Base-by-base conservation (phyloP, 2,329 filamentous ascomycete species). In the Talaromyces sp. region DNA sequence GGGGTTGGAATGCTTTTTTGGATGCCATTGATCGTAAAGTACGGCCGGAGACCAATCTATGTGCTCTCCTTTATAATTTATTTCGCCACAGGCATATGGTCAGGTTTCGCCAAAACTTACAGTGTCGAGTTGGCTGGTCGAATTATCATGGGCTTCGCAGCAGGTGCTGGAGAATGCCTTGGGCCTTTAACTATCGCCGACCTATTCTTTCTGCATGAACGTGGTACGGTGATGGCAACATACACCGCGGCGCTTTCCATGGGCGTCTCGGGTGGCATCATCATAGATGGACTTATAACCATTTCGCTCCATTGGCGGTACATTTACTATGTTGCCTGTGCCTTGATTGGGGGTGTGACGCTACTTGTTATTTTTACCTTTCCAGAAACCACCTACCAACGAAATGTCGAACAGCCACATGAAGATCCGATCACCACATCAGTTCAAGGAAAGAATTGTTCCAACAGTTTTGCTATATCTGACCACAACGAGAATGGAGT, bases 191-290 rank as follows among this genome's bases (percentile, higher is more conserved):
- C 81, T 0, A 82, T 85, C 53, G 73, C 81, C 2, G 83, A 85
- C 64, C 70, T 85, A 32, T 85, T 85, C 70, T 85, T 84, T 67
- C 71, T 85, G 17, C 83, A 86, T 63, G 80, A 86, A 66, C 75
- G 84, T 57, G 82, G 82, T 1, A 71, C 75, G 1, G 72, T 82
- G 47, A 85, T 84, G 80, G 33, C n/a, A 17, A 62, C 62, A 15
- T 62, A 62, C 17, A 57, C 57, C 13, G 55, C 60, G 5, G 75
- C 79, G 2, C 55, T 68, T 30, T 62, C 60, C 30, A 27, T 30
- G 11, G 66, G 67, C 7, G 64, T 66, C 22, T 54, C 62, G 27
- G 51, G 51, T n/a, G 73, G 73, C 8, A 71, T 73, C 39, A 68
- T 76, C 49, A 63, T 73, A 33, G 61, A 64, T 49, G 73, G 73